A percentile compares a stretch with the other conserved stretches of the same genome.
phyloP scores from a whole-genome alignment of 148 eudicot species.

The Camellia lanceoleosa region DNA sequence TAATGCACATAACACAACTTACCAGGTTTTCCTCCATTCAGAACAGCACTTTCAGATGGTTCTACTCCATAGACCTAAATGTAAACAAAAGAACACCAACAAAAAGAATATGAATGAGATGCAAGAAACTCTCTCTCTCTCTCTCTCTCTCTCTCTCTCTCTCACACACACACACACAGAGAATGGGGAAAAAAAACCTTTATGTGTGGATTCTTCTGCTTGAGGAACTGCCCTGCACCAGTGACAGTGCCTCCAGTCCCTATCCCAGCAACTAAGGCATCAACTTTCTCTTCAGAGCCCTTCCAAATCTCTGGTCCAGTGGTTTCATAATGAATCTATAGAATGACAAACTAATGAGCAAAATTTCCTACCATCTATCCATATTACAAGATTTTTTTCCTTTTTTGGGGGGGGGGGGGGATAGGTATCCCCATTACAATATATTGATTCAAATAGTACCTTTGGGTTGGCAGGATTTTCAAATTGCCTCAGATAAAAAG shows the following conservation, averaged over 20 bases:
- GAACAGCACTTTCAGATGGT: constrained; percentile 77
- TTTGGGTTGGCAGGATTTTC: constrained; percentile 80
- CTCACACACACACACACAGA: neutral
- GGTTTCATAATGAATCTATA: constrained; percentile 75
- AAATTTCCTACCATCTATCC: neutral
- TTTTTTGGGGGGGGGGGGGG: no score
- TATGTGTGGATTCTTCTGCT: constrained; percentile 68
- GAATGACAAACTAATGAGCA: neutral
- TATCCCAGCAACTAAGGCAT: constrained; percentile 66
- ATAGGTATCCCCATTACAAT: neutral
- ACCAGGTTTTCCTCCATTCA: constrained; percentile 82
- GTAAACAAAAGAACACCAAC: neutral
- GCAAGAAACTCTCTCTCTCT: constrained; percentile 7
- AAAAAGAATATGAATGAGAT: neutral
- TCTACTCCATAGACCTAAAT: constrained; percentile 70
- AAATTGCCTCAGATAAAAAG: constrained; percentile 56
- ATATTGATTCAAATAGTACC: constrained; percentile 35
- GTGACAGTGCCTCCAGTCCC: constrained; percentile 87
- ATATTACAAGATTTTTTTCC: neutral
- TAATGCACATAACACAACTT: constrained; percentile 17
- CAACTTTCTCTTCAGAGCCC: constrained; percentile 57
- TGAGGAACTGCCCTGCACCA: constrained; percentile 73
- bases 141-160: neutral
- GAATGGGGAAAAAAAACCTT: constrained; percentile 40
- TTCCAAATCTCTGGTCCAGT: constrained; percentile 97